Evolutionary conservation across 139 green algal species (phyloP).

Genomic region (Spirogloea muscicola): DNA sequence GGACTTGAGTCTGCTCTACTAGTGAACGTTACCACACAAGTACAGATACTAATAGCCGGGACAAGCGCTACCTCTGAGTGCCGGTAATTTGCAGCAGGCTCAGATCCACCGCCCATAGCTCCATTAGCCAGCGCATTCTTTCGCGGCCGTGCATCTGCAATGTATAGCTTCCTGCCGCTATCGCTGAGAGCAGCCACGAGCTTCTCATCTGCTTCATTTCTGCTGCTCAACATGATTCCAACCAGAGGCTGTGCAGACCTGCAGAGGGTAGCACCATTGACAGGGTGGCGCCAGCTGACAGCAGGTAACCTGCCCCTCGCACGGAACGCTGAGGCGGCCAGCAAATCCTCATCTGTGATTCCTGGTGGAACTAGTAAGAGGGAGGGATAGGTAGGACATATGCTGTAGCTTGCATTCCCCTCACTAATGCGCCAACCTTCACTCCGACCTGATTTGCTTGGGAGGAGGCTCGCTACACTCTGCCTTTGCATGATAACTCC

Average conservation of each 20-base stretch:
- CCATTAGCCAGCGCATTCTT: slow-evolving; percentile 42
- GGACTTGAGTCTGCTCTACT: no score
- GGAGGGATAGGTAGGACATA: slow-evolving; percentile 25
- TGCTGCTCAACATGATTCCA: slow-evolving; percentile 17
- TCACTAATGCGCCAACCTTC: slow-evolving; percentile 36
- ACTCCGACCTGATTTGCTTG: no score
- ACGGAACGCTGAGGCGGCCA: slow-evolving; percentile 23
- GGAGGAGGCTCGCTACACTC: background rate
- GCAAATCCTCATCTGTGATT: slow-evolving; percentile 24
- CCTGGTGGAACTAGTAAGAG: slow-evolving; percentile 16
- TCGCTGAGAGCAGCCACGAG: slow-evolving; percentile 21
- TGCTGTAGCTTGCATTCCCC: slow-evolving; percentile 15
- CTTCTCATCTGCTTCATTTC: slow-evolving; percentile 34
- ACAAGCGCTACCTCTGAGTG: slow-evolving; percentile 23
- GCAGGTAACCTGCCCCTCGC: slow-evolving; percentile 21
- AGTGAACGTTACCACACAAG: no score
- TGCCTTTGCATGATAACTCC: background rate
- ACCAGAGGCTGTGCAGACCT: slow-evolving; percentile 28
- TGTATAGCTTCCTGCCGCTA: slow-evolving; percentile 14
- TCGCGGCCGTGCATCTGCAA: slow-evolving; percentile 33
- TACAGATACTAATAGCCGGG: no score
- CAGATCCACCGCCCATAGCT: slow-evolving; percentile 24
- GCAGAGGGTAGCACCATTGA: slow-evolving; percentile 18
- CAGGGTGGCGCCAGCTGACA: slow-evolving; percentile 27
- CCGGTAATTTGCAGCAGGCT: slow-evolving; percentile 21